Base-by-base conservation (phyloP, 257 asterid genomes). In the Capsicum pubescens region DNA sequence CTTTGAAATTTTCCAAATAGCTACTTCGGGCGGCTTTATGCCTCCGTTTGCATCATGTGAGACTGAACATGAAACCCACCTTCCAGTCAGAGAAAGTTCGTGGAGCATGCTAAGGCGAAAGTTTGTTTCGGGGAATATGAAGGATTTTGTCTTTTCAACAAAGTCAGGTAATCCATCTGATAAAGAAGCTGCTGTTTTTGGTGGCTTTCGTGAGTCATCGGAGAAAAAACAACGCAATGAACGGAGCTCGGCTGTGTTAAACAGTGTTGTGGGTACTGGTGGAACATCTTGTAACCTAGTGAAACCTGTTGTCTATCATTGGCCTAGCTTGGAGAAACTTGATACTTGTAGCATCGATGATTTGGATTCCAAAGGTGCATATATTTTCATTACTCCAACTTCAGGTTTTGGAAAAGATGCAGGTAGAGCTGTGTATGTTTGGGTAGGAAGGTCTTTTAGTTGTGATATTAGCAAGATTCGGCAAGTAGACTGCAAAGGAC, bases 21-120 rank as follows among this genome's bases (percentile, higher is more conserved):
- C 92, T 85, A 88, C 83, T 77, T 55, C 82, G 66, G 92, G 91
- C n/a, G 92, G 92, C 16, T 81, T 87, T 85, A 87, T 88, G 56
- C 92, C 91, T 83, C 92, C 89, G 46, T 85, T 85, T 83, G 90
- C 90, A 10, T 83, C 91, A 13, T 87, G 88, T 17, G 92, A 79
- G 80, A 80, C 90, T 84, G 91, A 86, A 70, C 88, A 86, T 60
- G 92, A 85, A 80, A 90, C 86, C 16, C 84, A 44, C 82, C 86
- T 87, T 78, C 92, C 91, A 8, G 91, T 83, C 11, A 85, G 92
- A 78, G 90, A 88, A 84, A 90, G 91, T 77, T 85, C 87, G 32
- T 90, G 91, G 92, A 88, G 91, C 84, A 79, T 50, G 64, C 83
- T 90, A 64, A 84, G 92, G 66, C 87, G 86, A 2, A 90, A 88